Evolutionary conservation across 208 protist species (phyloP).

Genomic region (Trypanosoma brucei): DNA sequence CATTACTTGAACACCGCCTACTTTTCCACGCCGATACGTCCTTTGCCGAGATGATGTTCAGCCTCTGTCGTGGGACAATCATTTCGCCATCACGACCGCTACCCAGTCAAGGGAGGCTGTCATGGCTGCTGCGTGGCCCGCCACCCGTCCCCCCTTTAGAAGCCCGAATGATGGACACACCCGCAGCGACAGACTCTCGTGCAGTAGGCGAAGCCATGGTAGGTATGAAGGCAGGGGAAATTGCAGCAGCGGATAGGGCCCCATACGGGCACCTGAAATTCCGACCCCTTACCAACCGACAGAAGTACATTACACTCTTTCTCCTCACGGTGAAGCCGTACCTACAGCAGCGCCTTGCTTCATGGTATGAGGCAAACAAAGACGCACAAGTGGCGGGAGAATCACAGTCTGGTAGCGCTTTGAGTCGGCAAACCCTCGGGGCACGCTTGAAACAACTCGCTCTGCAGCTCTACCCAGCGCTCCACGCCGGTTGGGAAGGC

Average conservation of each 20-base stretch:
- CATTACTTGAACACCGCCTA: conserved; percentile 55
- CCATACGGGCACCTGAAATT: conserved; percentile 72
- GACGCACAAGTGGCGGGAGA: conserved; percentile 46
- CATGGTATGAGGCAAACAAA: conserved; percentile 44
- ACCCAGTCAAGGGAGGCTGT: conserved; percentile 20
- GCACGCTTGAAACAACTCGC: conserved; percentile 38
- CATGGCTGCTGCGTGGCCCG: conserved; percentile 49
- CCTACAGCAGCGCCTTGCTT: conserved; percentile 31
- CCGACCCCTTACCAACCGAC: conserved; percentile 25
- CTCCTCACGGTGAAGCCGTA: conserved; percentile 65
- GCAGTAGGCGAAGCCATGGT: not conserved
- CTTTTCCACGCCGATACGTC: conserved; percentile 60
- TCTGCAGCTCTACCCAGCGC: conserved; percentile 41
- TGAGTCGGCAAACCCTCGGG: conserved; percentile 29
- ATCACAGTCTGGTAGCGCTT: conserved; percentile 40
- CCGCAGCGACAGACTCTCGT: not conserved
- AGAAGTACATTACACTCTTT: conserved; percentile 50
- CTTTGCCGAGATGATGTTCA: conserved; percentile 76
- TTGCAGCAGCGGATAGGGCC: conserved; percentile 38
- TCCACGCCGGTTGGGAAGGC: conserved; percentile 35
- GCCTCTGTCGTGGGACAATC: conserved; percentile 35
- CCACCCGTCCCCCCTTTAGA: conserved; percentile 41
- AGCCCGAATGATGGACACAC: conserved; percentile 36
- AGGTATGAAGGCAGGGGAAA: conserved; percentile 27
- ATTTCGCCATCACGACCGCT: conserved; percentile 12